phyloP scores from a whole-genome alignment of 169 alveolate genomes.

The Plasmodium sp. region DNA sequence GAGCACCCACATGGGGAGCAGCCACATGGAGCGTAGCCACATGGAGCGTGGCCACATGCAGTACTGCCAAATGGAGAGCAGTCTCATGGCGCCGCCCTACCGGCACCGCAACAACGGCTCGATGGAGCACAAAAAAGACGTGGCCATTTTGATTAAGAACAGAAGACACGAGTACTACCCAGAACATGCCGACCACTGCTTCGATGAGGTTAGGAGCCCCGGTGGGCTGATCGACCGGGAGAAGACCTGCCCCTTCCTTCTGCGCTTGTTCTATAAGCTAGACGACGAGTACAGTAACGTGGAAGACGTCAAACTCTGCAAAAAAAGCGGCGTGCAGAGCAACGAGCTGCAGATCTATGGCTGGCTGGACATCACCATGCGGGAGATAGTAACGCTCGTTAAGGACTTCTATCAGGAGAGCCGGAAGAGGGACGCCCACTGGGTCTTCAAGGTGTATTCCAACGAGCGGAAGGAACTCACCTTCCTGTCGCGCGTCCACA shows the following conservation, averaged over 20 bases:
- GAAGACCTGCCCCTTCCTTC: constrained; percentile 55
- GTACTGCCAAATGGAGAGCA: too few species aligned
- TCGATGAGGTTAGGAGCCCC: not conserved
- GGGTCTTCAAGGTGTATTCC: constrained; percentile 62
- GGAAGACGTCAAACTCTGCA: constrained; percentile 3
- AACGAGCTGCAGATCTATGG: constrained; percentile 70
- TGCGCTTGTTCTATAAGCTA: constrained; percentile 49
- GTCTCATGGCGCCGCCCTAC: not conserved
- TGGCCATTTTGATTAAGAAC: not conserved
- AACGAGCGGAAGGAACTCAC: constrained; percentile 7
- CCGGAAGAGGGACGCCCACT: constrained; percentile 65
- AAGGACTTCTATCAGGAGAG: constrained; percentile 72
- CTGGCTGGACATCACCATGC: constrained; percentile 69
- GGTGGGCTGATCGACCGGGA: constrained; percentile 57
- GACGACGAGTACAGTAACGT: constrained; percentile 18
- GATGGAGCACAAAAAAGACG: not conserved
- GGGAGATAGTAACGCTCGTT: constrained; percentile 68
- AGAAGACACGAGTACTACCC: not conserved
- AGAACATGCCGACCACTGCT: not conserved
- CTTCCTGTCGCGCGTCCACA: constrained; percentile 48
- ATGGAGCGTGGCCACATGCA: too few species aligned
- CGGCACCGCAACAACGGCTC: not conserved
- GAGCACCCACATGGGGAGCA: too few species aligned
- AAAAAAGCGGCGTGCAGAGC: not conserved
- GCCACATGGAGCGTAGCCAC: too few species aligned